Evolutionary conservation across 2,329 filamentous ascomycete species (phyloP), one percentile per base, ranked within the genome.

Genomic region (Blumeria hordei): DNA sequence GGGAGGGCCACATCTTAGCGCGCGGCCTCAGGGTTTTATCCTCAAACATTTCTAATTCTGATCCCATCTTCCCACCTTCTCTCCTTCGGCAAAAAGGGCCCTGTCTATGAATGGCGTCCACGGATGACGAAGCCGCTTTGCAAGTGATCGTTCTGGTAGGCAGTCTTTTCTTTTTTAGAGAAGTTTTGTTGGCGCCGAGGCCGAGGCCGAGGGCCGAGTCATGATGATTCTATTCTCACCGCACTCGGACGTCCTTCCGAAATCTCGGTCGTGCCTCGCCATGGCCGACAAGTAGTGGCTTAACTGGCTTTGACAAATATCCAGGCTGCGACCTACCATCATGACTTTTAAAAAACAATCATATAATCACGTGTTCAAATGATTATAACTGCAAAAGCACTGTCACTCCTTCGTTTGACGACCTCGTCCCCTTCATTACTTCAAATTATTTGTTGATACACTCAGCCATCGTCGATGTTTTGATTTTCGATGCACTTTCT

Each of bases 111-210:
- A 58, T 60, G 58, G 58, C 51, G 12, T 51, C 53, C 9, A 32
- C 57, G 55, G 56, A 21, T 32, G 55, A 56, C 44, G 55, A 54
- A 37, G 39, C 52, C 65, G 76, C 77, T 43, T 69, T 87, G 68
- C 81, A 87, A 68, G 79, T 87, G 50, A 85, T 86, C 69, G 73
- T 87, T 57, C 67, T 87, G 71, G 83, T 87, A 71, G 71, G 81
- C 74, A 16, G 18, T 18, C 6, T 36, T 18, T 47, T 16, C 9
- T 37, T 35, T 12, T 34, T 36, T 35, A 36, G 10, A 28, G 18
- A 21, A 4, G 3, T 4, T 10, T 33, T 44, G 11, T 44, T 16
- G 16, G 32, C 32, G 14, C n/a, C 14, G 21, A 44, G 11, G 36
- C 39, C 16, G 10, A 6, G 32, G 16, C 9, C 16, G 7, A 34